Percentiles rank a stretch among this genome's conserved stretches.
Evolutionary conservation across 1,284 basidiomycete genomes (phyloP).

Genomic region (Somion occarium): DNA sequence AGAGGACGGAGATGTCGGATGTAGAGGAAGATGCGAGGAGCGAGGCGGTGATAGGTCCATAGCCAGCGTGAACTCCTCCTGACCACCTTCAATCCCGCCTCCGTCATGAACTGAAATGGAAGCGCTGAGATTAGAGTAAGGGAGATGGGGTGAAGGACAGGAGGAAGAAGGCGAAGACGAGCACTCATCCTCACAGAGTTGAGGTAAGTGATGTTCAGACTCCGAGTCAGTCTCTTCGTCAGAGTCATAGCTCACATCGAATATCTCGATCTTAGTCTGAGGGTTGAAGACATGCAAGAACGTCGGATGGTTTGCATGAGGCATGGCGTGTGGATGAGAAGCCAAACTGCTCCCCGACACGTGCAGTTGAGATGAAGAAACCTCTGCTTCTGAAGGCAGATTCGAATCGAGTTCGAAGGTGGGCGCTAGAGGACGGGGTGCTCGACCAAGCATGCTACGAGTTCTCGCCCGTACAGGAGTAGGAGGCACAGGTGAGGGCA

Average conservation of each 20-base stretch:
- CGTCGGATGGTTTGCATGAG: not conserved
- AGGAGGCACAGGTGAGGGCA: not conserved
- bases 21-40: not conserved
- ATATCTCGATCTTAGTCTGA: slow-evolving; percentile 8
- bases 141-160: not conserved
- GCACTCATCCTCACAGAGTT: not conserved
- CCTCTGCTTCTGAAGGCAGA: not conserved
- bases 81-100: not conserved
- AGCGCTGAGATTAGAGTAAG: not conserved
- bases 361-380: not conserved
- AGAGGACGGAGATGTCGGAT: not conserved
- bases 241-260: slow-evolving; percentile 3
- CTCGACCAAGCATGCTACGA: not conserved
- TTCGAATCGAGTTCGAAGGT: not conserved
- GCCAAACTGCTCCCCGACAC: too few relatives aligned
- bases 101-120: not conserved
- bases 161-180: not conserved
- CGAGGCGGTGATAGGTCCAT: not conserved
- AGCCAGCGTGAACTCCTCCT: slow-evolving; percentile 2
- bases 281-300: not conserved
- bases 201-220: not conserved
- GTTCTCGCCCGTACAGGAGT: slow-evolving; percentile 1
- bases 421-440: not conserved
- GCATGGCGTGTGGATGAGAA: not conserved
- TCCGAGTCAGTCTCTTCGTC: slow-evolving; percentile 1